Percentiles rank a stretch among this genome's conserved stretches.
Evolutionary conservation across 139 green algal species (phyloP).

Genomic region (Nannochloris sp.): DNA sequence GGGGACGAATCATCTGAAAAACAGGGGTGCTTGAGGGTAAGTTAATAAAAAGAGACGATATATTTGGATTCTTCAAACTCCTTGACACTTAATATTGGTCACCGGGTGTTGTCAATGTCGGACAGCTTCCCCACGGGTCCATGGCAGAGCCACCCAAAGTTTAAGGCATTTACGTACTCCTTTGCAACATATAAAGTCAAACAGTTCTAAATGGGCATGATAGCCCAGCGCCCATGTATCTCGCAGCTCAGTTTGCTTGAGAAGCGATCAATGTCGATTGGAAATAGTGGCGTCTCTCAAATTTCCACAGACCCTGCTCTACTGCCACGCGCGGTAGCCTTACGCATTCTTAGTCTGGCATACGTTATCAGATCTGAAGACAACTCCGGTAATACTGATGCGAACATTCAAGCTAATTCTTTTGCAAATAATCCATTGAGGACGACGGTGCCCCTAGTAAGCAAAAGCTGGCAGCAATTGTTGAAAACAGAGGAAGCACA

Average conservation of each 20-base stretch:
- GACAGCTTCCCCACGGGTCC: no score
- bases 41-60: no score
- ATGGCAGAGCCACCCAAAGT: no score
- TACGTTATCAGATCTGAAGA: background rate
- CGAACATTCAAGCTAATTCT: no score
- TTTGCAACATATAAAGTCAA: background rate
- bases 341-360: background rate
- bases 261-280: no score
- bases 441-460: background rate
- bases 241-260: background rate
- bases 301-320: background rate
- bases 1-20: no score
- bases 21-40: no score
- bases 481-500: background rate
- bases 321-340: background rate
- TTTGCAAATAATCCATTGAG: background rate
- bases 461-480: background rate
- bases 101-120: no score
- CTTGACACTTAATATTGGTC: no score
- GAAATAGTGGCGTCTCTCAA: background rate
- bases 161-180: background rate
- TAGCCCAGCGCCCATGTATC: background rate
- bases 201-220: background rate
- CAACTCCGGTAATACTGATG: background rate
- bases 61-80: no score